Base-by-base conservation (phyloP, 1,284 basidiomycete species). In the Porodaedalea pini region DNA sequence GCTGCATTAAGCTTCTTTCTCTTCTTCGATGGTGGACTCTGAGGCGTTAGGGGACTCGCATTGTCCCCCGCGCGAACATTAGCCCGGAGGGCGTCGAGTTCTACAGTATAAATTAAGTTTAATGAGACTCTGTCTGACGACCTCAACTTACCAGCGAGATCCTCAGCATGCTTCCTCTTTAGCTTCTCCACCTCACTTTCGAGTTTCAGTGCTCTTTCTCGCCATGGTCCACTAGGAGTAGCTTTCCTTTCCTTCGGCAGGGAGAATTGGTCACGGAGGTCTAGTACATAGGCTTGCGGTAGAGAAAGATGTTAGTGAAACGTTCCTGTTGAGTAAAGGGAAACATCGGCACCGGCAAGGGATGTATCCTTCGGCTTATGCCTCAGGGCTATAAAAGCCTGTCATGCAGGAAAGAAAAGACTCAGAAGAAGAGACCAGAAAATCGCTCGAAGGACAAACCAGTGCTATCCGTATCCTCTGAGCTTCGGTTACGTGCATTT, bases 121-220 rank as follows among this genome's bases (percentile, higher is more conserved):
- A 10, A 29, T 10, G 31, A 4, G 7, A 10, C 27, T 8, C 29
- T 15, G 1, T 17, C 19, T 29, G 17, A n/a, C 10, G 25, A 11
- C 23, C 11, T 10, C n/a, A 29, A 32, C 53, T 49, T 21, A 59
- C 58, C 52, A 27, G 52, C 40, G 23, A 32, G 19, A 8, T 59
- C 47, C 31, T 37, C 31, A n/a, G 49, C 49, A 34, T 37, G 34
- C 36, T 59, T 55, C 47, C 58, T 54, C 47, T 54, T 59, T 10
- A 59, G 31, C 21, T 43, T 51, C 8, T 49, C 47, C 13, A 59
- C 29, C 47, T 55, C 54, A 25, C 45, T 37, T 23, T 59, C 58
- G 19, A 59, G 45, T 17, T 45, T 37, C n/a, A 54, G 7, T 15
- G 58, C 53, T 21, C 52, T 36, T 25, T 59, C 53, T 32, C 58